These are phyloP conservation scores for Kwoniella dendrophila DNA, from an alignment of 768 basidiomycete genomes.

Conservation along the genomic window DNA sequence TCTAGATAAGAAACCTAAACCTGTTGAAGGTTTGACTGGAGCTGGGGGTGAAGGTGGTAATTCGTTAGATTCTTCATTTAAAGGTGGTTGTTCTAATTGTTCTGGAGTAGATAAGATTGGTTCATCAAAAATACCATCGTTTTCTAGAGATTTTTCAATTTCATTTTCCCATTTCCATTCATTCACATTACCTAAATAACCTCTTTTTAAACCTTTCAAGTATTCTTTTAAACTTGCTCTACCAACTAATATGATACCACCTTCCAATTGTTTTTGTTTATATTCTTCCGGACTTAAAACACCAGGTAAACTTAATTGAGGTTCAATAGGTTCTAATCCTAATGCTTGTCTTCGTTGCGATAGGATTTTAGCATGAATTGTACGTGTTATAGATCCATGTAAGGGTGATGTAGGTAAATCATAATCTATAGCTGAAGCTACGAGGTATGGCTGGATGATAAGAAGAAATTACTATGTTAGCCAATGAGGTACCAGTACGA, in stretches of 20 bases:
- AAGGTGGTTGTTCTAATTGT: slow-evolving; percentile 23
- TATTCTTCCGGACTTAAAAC: slow-evolving; percentile 62
- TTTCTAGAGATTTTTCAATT: slow-evolving; percentile 66
- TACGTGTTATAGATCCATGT: slow-evolving; percentile 80
- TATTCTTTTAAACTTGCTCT: slow-evolving; percentile 93
- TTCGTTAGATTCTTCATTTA: neutral
- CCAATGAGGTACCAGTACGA: neutral
- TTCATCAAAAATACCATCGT: slow-evolving; percentile 74
- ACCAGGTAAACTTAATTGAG: slow-evolving; percentile 42
- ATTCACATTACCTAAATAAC: slow-evolving; percentile 76
- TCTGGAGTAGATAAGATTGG: slow-evolving; percentile 28
- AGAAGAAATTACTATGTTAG: neutral
- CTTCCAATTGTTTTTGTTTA: slow-evolving; percentile 69
- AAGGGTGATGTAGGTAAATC: slow-evolving; percentile 76
- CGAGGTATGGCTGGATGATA: slow-evolving; percentile 74
- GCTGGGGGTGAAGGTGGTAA: slow-evolving; percentile 13
- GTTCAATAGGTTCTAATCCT: slow-evolving; percentile 59
- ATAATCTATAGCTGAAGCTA: slow-evolving; percentile 93
- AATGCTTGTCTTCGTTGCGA: slow-evolving; percentile 70
- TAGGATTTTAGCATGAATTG: slow-evolving; percentile 69
- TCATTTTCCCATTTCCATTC: slow-evolving; percentile 59
- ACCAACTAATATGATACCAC: slow-evolving; percentile 82
- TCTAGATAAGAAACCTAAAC: slow-evolving; percentile 53
- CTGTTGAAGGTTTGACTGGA: slow-evolving; percentile 41
- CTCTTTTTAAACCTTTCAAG: slow-evolving; percentile 78